Conservation (phyloP, 768 basidiomycete genomes). For the Tremella yokohamensis region DNA sequence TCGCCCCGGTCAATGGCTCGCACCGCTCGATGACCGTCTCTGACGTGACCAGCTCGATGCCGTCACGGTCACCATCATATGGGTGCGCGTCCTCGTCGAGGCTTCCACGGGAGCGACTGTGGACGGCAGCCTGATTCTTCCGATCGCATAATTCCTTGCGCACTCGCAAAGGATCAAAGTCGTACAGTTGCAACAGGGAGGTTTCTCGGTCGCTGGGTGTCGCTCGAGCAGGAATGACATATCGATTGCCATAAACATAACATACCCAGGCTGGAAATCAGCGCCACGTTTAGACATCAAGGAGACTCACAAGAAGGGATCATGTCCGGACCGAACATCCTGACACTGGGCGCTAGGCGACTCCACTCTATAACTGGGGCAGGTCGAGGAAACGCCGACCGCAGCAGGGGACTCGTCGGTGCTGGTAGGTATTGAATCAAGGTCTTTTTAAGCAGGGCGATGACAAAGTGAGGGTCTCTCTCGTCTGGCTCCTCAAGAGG, state of each 20-base stretch:
- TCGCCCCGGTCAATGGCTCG: constrained; percentile 15
- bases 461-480: constrained; percentile 25
- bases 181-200: constrained; percentile 29
- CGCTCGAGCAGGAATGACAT: constrained; percentile 20
- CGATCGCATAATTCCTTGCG: constrained; percentile 5
- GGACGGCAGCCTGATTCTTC: neutral
- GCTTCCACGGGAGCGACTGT: neutral
- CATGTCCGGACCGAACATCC: constrained; percentile 39
- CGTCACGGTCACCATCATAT: constrained; percentile 26
- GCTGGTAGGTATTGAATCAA: constrained; percentile 35
- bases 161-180: constrained; percentile 44
- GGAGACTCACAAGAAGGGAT: constrained; percentile 29
- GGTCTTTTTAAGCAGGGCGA: constrained; percentile 35
- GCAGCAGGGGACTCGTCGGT: constrained; percentile 26
- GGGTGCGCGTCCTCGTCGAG: neutral
- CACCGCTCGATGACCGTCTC: constrained; percentile 22
- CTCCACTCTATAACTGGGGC: constrained; percentile 40
- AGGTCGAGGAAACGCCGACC: constrained; percentile 29
- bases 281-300: neutral
- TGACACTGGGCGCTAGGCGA: constrained; percentile 37
- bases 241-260: constrained; percentile 48
- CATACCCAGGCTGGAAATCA: constrained; percentile 45
- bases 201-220: neutral
- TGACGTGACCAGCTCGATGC: constrained; percentile 22
- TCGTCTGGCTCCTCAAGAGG: constrained; percentile 12